Evolutionary conservation across 2,329 filamentous ascomycete species (phyloP).

Genomic region (Paracamarosporium sp.): DNA sequence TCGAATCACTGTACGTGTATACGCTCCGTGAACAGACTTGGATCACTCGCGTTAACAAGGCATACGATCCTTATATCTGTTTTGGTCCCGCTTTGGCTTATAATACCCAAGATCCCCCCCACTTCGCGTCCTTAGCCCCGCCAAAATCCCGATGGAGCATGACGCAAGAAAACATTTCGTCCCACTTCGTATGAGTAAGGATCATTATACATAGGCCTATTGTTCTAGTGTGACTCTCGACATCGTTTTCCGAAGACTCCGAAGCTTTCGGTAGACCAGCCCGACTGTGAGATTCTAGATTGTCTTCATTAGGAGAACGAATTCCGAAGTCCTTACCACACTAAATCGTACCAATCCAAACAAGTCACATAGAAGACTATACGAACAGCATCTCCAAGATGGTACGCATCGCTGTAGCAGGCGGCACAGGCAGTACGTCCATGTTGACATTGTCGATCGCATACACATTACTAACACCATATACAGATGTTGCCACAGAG

Average conservation of each 20-base stretch:
- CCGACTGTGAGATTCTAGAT: not conserved
- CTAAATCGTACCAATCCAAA: too few relatives aligned
- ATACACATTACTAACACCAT: conserved; percentile 1
- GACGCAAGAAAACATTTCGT: not conserved
- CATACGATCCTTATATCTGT: not conserved
- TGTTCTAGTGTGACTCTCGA: not conserved
- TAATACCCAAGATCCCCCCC: not conserved
- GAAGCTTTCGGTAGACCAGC: not conserved
- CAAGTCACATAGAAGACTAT: too few relatives aligned
- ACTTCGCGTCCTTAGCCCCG: not conserved
- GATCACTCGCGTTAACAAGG: not conserved
- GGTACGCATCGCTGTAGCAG: conserved; percentile 45
- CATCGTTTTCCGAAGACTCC: not conserved
- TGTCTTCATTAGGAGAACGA: not conserved
- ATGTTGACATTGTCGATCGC: not conserved
- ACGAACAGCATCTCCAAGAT: conserved; percentile 15
- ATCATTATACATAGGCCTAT: not conserved
- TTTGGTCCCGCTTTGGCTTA: not conserved
- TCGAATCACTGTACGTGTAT: not conserved
- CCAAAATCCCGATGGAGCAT: conserved; percentile 1
- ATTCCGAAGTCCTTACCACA: not conserved
- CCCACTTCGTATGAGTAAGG: not conserved
- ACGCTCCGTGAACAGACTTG: not conserved
- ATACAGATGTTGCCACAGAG: conserved; percentile 61
- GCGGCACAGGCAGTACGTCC: conserved; percentile 44